phyloP scores from a whole-genome alignment of 352 stramenopile genomes.

The Sclerospora graminicola region DNA sequence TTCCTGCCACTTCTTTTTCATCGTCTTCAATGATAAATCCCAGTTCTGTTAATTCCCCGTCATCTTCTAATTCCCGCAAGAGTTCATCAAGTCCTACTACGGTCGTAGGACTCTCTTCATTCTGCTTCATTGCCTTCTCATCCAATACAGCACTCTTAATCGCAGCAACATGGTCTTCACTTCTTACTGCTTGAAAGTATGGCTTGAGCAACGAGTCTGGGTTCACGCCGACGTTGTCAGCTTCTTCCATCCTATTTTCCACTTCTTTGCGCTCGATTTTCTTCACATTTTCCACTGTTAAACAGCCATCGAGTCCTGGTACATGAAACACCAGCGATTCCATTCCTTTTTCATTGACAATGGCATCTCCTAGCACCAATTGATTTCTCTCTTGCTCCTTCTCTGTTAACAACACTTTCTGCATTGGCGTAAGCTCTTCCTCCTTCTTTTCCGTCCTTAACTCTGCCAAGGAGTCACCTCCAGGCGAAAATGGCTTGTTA shows the following conservation, averaged over 20 bases:
- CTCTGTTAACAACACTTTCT: slow-evolving; percentile 9
- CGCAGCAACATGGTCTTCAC: slow-evolving; percentile 37
- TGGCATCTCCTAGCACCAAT: slow-evolving; percentile 18
- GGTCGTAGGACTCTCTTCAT: slow-evolving; percentile 36
- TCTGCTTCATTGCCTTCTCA: slow-evolving; percentile 56
- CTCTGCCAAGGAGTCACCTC: slow-evolving; percentile 46
- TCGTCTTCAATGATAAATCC: slow-evolving; percentile 45
- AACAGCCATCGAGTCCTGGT: slow-evolving; percentile 38
- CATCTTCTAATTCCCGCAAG: slow-evolving; percentile 55
- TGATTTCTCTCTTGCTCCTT: slow-evolving; percentile 30
- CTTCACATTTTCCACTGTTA: slow-evolving; percentile 40
- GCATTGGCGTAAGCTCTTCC: slow-evolving; percentile 3
- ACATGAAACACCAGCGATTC: slow-evolving; percentile 38
- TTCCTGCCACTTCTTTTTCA: slow-evolving; percentile 10
- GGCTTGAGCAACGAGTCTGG: slow-evolving; percentile 40
- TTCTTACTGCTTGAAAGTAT: slow-evolving; percentile 55
- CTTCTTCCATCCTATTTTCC: not conserved
- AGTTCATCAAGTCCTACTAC: slow-evolving; percentile 61
- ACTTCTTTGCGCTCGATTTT: slow-evolving; percentile 12
- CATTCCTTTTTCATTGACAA: slow-evolving; percentile 23
- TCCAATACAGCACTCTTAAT: slow-evolving; percentile 48
- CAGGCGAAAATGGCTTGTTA: slow-evolving; percentile 63
- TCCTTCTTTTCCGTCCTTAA: slow-evolving; percentile 4
- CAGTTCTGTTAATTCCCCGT: slow-evolving; percentile 47
- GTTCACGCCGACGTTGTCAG: slow-evolving; percentile 45